These are phyloP conservation scores for Gossypium stocksii DNA, from an alignment of 345 rosid species.

Conservation along the genomic window DNA sequence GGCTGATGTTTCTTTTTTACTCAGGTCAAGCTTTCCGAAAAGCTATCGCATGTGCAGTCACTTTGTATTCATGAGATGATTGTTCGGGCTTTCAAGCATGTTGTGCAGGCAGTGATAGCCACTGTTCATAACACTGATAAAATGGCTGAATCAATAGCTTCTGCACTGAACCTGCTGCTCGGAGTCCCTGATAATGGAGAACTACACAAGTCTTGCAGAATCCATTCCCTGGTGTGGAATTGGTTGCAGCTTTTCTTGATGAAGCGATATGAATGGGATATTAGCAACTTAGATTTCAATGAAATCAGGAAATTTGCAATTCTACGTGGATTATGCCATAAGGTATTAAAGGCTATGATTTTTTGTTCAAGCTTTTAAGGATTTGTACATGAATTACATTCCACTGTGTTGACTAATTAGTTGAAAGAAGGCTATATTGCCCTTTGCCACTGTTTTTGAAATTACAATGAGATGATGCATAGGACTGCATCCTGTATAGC, in stretches of 20 bases:
- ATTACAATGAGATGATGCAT: background rate
- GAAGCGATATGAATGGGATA: slow-evolving; percentile 89
- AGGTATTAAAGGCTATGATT: slow-evolving; percentile 45
- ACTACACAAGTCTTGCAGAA: slow-evolving; percentile 36
- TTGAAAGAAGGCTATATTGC: background rate
- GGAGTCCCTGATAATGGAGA: slow-evolving; percentile 63
- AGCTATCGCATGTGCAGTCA: slow-evolving; percentile 91
- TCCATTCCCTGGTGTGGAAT: slow-evolving; percentile 74
- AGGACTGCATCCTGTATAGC: background rate
- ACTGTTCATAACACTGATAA: slow-evolving; percentile 50
- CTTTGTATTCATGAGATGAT: slow-evolving; percentile 98
- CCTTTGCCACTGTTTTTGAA: background rate
- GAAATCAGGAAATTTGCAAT: slow-evolving; percentile 85
- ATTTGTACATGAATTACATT: slow-evolving; percentile 11
- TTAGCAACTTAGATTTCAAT: slow-evolving; percentile 66
- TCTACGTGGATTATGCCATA: slow-evolving; percentile 90
- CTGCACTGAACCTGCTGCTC: slow-evolving; percentile 88
- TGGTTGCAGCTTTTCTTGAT: slow-evolving; percentile 83
- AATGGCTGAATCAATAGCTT: slow-evolving; percentile 68
- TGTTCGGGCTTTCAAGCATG: slow-evolving; percentile 87
- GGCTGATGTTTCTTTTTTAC: slow-evolving; percentile 22
- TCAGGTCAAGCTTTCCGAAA: slow-evolving; percentile 94
- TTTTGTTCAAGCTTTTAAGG: background rate
- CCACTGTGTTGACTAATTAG: background rate
- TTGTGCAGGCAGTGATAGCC: slow-evolving; percentile 86